phyloP scores from a whole-genome alignment of 805 yeast species.

The Sungouiozyma intestinalis region DNA sequence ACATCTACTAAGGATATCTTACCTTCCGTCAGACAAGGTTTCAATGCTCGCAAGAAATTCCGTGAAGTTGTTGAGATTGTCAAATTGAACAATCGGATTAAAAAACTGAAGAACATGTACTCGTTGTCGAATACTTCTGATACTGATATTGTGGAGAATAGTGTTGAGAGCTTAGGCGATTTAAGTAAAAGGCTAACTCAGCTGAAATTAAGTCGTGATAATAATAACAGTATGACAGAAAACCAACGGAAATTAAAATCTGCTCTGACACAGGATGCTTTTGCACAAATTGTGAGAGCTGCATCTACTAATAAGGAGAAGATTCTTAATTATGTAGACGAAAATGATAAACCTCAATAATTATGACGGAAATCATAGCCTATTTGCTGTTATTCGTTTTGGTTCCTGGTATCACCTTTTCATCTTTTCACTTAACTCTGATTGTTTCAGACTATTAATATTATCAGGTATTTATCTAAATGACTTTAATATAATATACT shows the following conservation, averaged over 20 bases:
- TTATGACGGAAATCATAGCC: neutral
- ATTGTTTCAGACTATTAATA: too few species aligned
- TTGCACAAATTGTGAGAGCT: constrained; percentile 60
- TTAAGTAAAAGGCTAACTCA: neutral
- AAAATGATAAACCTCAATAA: neutral
- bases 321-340: constrained; percentile 10
- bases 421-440: too few species aligned
- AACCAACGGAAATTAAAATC: constrained; percentile 24
- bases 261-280: constrained; percentile 38
- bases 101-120: constrained; percentile 51
- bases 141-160: constrained; percentile 22
- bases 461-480: neutral
- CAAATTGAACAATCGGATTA: constrained; percentile 65
- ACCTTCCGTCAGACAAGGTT: constrained; percentile 69
- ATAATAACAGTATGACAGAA: constrained; percentile 2
- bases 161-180: neutral
- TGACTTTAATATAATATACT: neutral
- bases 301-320: constrained; percentile 50
- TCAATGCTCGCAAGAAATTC: constrained; percentile 76
- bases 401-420: too few species aligned
- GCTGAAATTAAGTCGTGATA: neutral
- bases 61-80: constrained; percentile 78
- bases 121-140: constrained; percentile 35
- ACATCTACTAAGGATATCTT: constrained; percentile 51
- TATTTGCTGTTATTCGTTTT: neutral